A percentile compares a stretch with the other conserved stretches of the same genome.
Evolutionary conservation across 306 rosid genomes (phyloP).

Genomic region (Fragaria vesca): DNA sequence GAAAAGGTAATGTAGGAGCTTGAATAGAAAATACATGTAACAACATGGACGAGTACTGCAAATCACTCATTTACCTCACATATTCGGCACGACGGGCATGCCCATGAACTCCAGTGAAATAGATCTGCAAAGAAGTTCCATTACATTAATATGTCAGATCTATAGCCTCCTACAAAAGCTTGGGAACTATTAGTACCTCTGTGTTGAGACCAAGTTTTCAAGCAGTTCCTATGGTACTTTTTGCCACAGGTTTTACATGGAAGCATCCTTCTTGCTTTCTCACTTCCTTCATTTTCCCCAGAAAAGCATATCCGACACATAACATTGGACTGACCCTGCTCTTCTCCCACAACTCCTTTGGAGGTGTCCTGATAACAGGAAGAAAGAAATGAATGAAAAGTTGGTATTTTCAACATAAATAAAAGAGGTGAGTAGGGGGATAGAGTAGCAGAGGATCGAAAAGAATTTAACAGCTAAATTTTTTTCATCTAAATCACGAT

Average conservation of each 20-base stretch:
- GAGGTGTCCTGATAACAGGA: constrained; percentile 54
- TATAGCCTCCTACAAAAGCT: background rate
- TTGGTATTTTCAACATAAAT: background rate
- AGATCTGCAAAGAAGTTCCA: constrained; percentile 41
- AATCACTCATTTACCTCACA: constrained; percentile 45
- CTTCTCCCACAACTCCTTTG: constrained; percentile 60
- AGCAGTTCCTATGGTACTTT: constrained; percentile 91
- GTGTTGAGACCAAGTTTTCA: constrained; percentile 87
- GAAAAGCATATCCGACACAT: constrained; percentile 92
- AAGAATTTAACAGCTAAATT: background rate
- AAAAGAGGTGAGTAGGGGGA: background rate
- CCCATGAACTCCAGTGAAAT: constrained; percentile 70
- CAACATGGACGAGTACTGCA: constrained; percentile 5
- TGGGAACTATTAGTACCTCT: constrained; percentile 56
- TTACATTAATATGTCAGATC: constrained; percentile 10
- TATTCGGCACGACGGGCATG: constrained; percentile 57
- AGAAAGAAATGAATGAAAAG: background rate
- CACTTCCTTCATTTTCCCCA: constrained; percentile 86
- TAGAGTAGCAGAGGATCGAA: background rate
- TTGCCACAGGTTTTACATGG: constrained; percentile 93
- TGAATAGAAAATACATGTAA: background rate
- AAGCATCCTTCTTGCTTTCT: constrained; percentile 85
- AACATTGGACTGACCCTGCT: constrained; percentile 66
- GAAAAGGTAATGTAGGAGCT: background rate
- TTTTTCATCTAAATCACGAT: background rate